Evolutionary conservation across 2,329 filamentous ascomycete species (phyloP).

Genomic region (Aureobasidium zeae): DNA sequence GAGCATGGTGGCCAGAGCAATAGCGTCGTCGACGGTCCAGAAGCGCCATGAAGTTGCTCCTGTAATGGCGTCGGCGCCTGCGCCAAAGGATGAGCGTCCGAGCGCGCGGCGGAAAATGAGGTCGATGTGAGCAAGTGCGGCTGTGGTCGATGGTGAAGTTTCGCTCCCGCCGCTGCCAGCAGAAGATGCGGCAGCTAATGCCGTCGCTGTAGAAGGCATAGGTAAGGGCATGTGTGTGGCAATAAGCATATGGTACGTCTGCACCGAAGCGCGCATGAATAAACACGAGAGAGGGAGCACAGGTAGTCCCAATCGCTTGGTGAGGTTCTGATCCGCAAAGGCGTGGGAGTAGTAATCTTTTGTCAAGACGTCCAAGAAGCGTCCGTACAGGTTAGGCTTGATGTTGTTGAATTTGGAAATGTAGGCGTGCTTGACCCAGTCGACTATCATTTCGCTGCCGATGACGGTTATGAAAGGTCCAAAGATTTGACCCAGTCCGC

Average conservation of each 20-base stretch:
- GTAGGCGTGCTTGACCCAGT: constrained; percentile 95
- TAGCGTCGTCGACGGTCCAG: constrained; percentile 62
- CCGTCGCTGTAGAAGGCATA: constrained; percentile 40
- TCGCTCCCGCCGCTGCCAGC: too few species aligned
- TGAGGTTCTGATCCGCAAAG: constrained; percentile 83
- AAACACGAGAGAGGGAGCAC: constrained; percentile 88
- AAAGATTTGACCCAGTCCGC: constrained; percentile 62
- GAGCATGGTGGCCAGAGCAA: constrained; percentile 71
- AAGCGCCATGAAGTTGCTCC: constrained; percentile 30
- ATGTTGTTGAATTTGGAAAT: constrained; percentile 99
- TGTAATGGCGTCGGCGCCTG: constrained; percentile 27
- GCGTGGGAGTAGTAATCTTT: constrained; percentile 98
- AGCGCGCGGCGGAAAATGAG: constrained; percentile 66
- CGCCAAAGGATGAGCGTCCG: constrained; percentile 60
- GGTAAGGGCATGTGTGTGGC: constrained; percentile 75
- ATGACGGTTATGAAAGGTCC: constrained; percentile 90
- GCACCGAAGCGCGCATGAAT: constrained; percentile 86
- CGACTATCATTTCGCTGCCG: constrained; percentile 91
- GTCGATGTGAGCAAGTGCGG: constrained; percentile 71
- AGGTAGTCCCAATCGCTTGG: constrained; percentile 78
- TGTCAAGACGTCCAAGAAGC: constrained; percentile 85
- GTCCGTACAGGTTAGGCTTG: constrained; percentile 77
- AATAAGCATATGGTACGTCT: constrained; percentile 97
- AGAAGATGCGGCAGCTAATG: constrained; percentile 42
- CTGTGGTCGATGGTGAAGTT: constrained; percentile 62